phyloP scores from a whole-genome alignment of 176 grass and related monocot species.

The Eleusine indica region DNA sequence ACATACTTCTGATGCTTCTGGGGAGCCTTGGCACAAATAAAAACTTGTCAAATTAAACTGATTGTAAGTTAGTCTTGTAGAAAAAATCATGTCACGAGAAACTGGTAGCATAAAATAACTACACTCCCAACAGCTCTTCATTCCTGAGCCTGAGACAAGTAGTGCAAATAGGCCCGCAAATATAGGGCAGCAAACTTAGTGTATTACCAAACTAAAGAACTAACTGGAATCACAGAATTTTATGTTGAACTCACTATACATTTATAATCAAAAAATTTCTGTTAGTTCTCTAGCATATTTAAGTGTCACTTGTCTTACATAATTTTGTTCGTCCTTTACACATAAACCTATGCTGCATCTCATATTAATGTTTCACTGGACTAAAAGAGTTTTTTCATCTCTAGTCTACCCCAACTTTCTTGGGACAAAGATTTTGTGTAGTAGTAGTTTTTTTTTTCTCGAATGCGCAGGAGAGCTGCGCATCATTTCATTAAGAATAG shows the following conservation, averaged over 20 bases:
- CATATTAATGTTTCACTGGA: not conserved
- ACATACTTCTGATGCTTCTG: constrained; percentile 75
- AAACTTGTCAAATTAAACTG: constrained; percentile 10
- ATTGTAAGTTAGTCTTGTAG: not conserved
- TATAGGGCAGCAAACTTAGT: not conserved
- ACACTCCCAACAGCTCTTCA: not conserved
- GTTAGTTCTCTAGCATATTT: constrained; percentile 2
- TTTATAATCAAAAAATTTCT: constrained; percentile 18
- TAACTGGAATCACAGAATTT: constrained; percentile 11
- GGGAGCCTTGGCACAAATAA: constrained; percentile 62
- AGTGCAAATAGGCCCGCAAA: not conserved
- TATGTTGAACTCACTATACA: constrained; percentile 20
- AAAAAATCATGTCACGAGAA: constrained; percentile 10
- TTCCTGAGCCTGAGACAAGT: not conserved
- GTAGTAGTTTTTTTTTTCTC: no score
- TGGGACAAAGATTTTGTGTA: no score
- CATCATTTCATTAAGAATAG: no score
- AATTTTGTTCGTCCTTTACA: not conserved
- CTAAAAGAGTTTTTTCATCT: no score
- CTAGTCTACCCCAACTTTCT: no score
- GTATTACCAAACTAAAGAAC: constrained; percentile 5
- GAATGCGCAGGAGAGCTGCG: no score
- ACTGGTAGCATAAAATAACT: not conserved
- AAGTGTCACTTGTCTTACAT: not conserved
- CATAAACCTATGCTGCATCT: not conserved